Percentiles rank a stretch among this genome's conserved stretches.
phyloP scores from a whole-genome alignment of 441 rosid species.

The Gossypium lobatum region DNA sequence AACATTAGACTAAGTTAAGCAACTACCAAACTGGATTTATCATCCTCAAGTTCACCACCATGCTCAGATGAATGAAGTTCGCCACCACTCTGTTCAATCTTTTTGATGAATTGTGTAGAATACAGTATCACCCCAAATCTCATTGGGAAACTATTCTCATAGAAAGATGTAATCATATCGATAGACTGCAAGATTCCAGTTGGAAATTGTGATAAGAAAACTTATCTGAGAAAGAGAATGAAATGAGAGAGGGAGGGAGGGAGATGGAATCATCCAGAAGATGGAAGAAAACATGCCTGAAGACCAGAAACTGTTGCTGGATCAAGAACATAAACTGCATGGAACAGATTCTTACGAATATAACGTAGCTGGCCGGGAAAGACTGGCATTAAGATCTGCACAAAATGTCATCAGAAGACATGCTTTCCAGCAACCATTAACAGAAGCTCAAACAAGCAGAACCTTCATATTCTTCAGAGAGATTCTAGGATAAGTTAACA shows the following conservation, averaged over 20 bases:
- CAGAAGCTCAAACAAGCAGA: conserved; percentile 19
- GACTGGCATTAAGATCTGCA: conserved; percentile 96
- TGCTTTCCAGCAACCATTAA: conserved; percentile 12
- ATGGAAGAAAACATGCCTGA: conserved; percentile 51
- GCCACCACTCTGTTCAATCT: conserved; percentile 56
- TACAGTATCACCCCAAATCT: conserved; percentile 93
- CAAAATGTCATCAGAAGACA: conserved; percentile 14
- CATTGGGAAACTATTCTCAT: conserved; percentile 83
- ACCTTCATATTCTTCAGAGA: conserved; percentile 15
- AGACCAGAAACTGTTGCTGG: conserved; percentile 84
- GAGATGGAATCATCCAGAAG: conserved; percentile 13
- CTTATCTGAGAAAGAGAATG: background rate
- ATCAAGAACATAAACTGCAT: conserved; percentile 94
- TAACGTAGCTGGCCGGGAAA: conserved; percentile 97
- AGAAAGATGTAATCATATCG: conserved; percentile 64
- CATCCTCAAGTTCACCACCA: conserved; percentile 52
- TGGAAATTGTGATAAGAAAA: conserved; percentile 13
- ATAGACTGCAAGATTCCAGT: conserved; percentile 62
- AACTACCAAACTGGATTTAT: conserved; percentile 86
- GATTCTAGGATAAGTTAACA: conserved; percentile 16
- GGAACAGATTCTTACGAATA: conserved; percentile 93
- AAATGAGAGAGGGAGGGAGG: background rate
- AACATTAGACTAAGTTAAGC: conserved; percentile 10
- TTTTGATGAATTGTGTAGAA: conserved; percentile 65
- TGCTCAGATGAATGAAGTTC: conserved; percentile 36